phyloP scores from a whole-genome alignment of 2,329 filamentous ascomycete species.

The Mycogone perniciosa region DNA sequence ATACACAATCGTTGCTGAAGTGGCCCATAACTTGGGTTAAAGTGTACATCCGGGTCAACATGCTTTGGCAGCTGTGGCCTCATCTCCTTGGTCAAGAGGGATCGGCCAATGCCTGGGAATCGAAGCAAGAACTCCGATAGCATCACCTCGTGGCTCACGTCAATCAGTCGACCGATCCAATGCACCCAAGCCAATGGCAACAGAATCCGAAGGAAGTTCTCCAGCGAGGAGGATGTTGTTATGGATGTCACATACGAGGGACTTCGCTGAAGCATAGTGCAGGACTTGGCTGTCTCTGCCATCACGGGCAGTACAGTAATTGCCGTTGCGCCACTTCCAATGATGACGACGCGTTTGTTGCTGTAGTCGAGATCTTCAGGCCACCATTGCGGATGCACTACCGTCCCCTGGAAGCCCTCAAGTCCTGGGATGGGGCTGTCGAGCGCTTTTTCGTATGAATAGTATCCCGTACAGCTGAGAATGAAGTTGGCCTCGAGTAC shows the following conservation, averaged over 20 bases:
- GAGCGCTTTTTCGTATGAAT: slow-evolving; percentile 61
- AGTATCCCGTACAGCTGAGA: slow-evolving; percentile 61
- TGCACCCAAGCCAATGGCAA: slow-evolving; percentile 43
- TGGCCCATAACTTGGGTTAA: slow-evolving; percentile 57
- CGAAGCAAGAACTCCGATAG: slow-evolving; percentile 28
- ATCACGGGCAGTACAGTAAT: slow-evolving; percentile 69
- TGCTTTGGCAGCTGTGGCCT: slow-evolving; percentile 45
- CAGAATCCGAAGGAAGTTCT: slow-evolving; percentile 32
- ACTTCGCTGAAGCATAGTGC: slow-evolving; percentile 77
- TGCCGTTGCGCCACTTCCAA: slow-evolving; percentile 75
- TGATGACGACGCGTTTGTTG: slow-evolving; percentile 62
- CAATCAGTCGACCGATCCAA: slow-evolving; percentile 43
- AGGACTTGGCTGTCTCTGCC: slow-evolving; percentile 54
- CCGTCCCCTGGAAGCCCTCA: slow-evolving; percentile 55
- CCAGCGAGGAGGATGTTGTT: slow-evolving; percentile 33
- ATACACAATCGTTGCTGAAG: slow-evolving; percentile 74
- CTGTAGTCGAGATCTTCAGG: slow-evolving; percentile 59
- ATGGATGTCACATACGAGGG: slow-evolving; percentile 63
- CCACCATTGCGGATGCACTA: slow-evolving; percentile 73
- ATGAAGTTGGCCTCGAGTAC: slow-evolving; percentile 45
- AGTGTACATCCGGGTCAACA: slow-evolving; percentile 54
- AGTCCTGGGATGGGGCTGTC: slow-evolving; percentile 59
- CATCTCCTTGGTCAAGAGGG: slow-evolving; percentile 36
- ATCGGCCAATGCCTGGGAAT: slow-evolving; percentile 21
- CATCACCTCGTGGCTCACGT: slow-evolving; percentile 40